Percentiles rank a stretch among this genome's conserved stretches.
Evolutionary conservation across 202 grass and related monocot genomes (phyloP).

Genomic region (Dendrocalamus latiflorus): DNA sequence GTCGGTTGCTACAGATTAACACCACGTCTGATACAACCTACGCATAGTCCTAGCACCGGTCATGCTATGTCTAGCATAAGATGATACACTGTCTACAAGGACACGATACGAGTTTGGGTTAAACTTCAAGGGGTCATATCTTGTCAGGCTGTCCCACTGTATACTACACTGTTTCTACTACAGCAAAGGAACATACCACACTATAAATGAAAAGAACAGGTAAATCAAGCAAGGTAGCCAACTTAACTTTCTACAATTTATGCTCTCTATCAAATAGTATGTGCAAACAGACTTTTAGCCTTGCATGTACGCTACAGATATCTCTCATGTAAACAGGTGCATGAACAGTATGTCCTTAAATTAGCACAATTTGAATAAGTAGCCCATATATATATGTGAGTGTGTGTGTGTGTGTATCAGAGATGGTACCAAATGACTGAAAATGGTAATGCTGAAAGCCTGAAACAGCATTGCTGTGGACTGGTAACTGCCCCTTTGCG

Average conservation of each 20-base stretch:
- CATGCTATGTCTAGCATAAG: too few relatives aligned
- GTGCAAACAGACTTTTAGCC: background rate
- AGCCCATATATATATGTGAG: background rate
- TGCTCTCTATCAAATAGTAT: background rate
- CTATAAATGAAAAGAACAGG: background rate
- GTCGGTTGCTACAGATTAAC: too few relatives aligned
- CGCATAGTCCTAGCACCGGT: too few relatives aligned
- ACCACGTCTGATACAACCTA: too few relatives aligned
- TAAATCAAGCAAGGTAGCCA: background rate
- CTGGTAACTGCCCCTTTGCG: conserved; percentile 57
- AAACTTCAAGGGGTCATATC: too few relatives aligned
- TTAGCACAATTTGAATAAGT: background rate
- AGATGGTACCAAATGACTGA: conserved; percentile 5
- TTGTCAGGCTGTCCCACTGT: conserved; percentile 18
- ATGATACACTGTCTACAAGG: too few relatives aligned
- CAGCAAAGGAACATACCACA: background rate
- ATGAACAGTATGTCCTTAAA: background rate
- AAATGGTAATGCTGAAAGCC: conserved; percentile 29
- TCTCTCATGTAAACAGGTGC: background rate
- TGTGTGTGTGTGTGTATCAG: conserved; percentile 4
- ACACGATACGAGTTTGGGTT: too few relatives aligned
- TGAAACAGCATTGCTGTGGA: conserved; percentile 55
- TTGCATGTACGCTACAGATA: background rate
- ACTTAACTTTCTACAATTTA: background rate
- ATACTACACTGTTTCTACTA: background rate